Evolutionary conservation across 257 asterid genomes (phyloP), one percentile per base, ranked within the genome.

Genomic region (Oldenlandia corymbosa): DNA sequence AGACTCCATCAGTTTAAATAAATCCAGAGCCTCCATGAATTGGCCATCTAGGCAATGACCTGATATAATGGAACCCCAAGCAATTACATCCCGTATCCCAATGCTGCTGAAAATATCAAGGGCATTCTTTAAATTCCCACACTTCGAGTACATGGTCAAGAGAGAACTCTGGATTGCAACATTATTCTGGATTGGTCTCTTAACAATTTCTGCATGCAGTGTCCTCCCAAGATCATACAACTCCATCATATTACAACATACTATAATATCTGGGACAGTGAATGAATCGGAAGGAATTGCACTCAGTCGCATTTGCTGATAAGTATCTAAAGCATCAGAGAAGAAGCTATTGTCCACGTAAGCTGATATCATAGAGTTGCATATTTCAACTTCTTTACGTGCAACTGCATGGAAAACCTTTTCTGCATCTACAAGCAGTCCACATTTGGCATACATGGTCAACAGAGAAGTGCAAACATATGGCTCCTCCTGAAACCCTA

Each of bases 331-430:
- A 67, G 97, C 97, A 73, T 84, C 84, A 70, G 66, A 10, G 32
- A 68, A 60, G 66, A 76, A 26, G 52, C 78, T 76, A 34, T 74
- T 81, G 26, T 77, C 79, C 64, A 80, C 79, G 80, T 89, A 89
- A 55, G 91, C 97, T 12, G 97, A 85, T 55, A 89, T 83, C 88
- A 90, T 82, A 64, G 96, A 78, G 68, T 92, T 89, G 96, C 97
- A 89, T 65, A 79, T 26, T 70, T 80, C 96, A 46, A 85, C 86
- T 56, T 75, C 80, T 73, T 73, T 82, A 20, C 75, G 66, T 53
- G 36, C 24, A n/a, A 65, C 72, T 28, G 74, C 61, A 64, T 48
- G 36, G 53, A 85, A 87, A 59, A 86, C 76, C 51, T 69, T 65
- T 69, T 76, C 78, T 4, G 90, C 91, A 30, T 81, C 80, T 70